A percentile compares a stretch with the other conserved stretches of the same genome.
phyloP scores from a whole-genome alignment of 345 rosid species.

The Sisymbrium altissimum region DNA sequence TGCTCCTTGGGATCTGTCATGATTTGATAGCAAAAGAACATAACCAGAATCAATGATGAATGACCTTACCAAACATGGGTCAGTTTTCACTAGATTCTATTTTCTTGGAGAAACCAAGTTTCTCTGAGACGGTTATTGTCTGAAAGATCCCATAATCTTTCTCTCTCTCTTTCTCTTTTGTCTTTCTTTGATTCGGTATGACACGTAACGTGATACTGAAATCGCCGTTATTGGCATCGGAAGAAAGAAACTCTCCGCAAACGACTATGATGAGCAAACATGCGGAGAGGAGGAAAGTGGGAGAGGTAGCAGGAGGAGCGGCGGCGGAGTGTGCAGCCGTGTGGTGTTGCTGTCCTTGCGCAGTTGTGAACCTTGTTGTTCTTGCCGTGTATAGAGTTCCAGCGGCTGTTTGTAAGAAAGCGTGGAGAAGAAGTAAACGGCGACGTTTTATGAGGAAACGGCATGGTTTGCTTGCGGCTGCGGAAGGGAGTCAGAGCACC shows the following conservation, averaged over 20 bases:
- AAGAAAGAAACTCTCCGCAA: background rate
- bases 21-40: conserved; percentile 6
- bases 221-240: conserved; percentile 32
- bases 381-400: conserved; percentile 66
- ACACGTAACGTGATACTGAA: conserved; percentile 22
- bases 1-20: background rate
- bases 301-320: conserved; percentile 61
- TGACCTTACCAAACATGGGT: conserved; percentile 13
- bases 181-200: conserved; percentile 24
- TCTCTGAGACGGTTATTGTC: conserved; percentile 26
- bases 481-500: conserved; percentile 13
- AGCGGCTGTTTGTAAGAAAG: conserved; percentile 57
- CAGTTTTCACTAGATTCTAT: conserved; percentile 24
- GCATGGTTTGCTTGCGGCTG: conserved; percentile 24
- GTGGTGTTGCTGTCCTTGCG: conserved; percentile 66
- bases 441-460: conserved; percentile 32
- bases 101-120: conserved; percentile 10
- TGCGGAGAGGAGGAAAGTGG: conserved; percentile 30
- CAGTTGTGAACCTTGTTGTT: conserved; percentile 53
- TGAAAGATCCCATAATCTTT: conserved; percentile 14
- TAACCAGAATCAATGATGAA: conserved; percentile 30
- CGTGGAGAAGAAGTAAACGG: conserved; percentile 39
- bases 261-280: conserved; percentile 1
- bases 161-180: background rate
- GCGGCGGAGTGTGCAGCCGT: conserved; percentile 73